Evolutionary conservation across 768 basidiomycete species (phyloP).

Genomic region (Sporobolomyces roseus): DNA sequence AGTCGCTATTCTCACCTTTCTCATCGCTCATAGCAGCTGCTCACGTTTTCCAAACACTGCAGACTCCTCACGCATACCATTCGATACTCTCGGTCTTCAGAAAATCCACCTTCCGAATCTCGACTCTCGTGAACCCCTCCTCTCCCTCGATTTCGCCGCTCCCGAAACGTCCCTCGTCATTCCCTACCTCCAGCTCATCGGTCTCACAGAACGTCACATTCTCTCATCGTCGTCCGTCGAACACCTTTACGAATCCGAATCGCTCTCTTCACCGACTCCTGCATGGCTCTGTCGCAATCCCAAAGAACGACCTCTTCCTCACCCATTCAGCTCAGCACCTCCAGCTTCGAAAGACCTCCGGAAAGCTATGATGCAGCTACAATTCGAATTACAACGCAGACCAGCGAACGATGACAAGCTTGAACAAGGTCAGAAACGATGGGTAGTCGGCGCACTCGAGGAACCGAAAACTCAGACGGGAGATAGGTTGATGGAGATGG

Average conservation of each 20-base stretch:
- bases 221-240: slow-evolving; percentile 47
- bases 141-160: slow-evolving; percentile 64
- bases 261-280: no score
- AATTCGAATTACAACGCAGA: slow-evolving; percentile 50
- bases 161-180: slow-evolving; percentile 53
- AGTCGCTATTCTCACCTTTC: slow-evolving; percentile 42
- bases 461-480: no score
- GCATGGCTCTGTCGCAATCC: slow-evolving; percentile 44
- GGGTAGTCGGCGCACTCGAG: slow-evolving; percentile 22
- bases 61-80: slow-evolving; percentile 73
- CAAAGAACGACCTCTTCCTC: slow-evolving; percentile 50
- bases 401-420: neutral
- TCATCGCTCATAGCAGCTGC: neutral
- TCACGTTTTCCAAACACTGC: neutral
- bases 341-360: slow-evolving; percentile 60
- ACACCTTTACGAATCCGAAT: slow-evolving; percentile 49
- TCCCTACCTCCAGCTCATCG: slow-evolving; percentile 67
- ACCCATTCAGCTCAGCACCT: slow-evolving; percentile 47
- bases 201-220: slow-evolving; percentile 57
- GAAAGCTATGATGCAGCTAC: slow-evolving; percentile 61
- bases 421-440: neutral
- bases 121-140: slow-evolving; percentile 53
- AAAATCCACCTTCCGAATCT: slow-evolving; percentile 50
- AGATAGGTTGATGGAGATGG: neutral
- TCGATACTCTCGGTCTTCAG: slow-evolving; percentile 55